These are phyloP conservation scores for Fusarium newnesense DNA, from an alignment of 2,329 filamentous ascomycete species.

Conservation along the genomic window DNA sequence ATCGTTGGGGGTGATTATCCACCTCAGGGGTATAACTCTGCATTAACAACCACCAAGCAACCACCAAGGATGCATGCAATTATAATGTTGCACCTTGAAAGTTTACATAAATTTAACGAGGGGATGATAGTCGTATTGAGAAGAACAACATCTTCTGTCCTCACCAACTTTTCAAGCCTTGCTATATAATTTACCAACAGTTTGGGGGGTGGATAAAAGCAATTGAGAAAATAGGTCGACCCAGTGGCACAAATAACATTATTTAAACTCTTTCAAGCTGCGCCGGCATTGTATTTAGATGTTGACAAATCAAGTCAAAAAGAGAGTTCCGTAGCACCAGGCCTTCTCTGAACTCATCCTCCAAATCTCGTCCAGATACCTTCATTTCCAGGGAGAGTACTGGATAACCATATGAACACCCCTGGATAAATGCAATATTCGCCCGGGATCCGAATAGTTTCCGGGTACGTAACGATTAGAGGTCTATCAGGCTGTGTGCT, in stretches of 20 bases:
- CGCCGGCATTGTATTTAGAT: background rate
- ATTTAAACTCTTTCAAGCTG: background rate
- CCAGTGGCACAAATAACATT: background rate
- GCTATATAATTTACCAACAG: background rate
- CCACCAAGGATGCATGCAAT: background rate
- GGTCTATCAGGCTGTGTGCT: background rate
- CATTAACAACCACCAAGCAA: background rate
- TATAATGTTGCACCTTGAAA: background rate
- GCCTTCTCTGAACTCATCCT: background rate
- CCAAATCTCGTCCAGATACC: background rate
- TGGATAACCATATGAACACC: background rate
- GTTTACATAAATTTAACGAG: background rate
- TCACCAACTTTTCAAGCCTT: background rate
- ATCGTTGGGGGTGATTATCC: background rate
- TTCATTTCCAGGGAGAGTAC: background rate
- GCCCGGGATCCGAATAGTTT: background rate
- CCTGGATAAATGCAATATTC: background rate
- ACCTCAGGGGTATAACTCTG: background rate
- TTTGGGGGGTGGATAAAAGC: background rate
- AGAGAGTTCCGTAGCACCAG: background rate
- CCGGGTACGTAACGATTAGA: background rate
- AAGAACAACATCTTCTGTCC: background rate
- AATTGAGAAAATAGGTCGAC: background rate
- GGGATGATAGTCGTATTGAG: background rate
- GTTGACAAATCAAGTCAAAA: background rate